A percentile compares a stretch with the other conserved stretches of the same genome.
These are phyloP conservation scores for Coleophoma eucalyptorum DNA, from an alignment of 2,329 filamentous ascomycete genomes.

Conservation along the genomic window DNA sequence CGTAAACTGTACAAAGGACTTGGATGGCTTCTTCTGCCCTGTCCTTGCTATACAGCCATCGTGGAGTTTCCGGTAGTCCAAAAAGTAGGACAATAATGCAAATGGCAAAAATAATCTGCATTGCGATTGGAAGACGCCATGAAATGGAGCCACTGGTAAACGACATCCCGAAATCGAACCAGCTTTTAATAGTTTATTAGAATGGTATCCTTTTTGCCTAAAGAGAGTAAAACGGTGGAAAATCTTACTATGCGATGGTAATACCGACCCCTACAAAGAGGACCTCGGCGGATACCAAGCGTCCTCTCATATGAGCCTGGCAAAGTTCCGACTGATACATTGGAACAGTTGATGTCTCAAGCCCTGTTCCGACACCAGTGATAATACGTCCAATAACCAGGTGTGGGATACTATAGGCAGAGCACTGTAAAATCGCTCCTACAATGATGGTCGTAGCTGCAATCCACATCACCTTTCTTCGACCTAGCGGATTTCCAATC, in stretches of 20 bases:
- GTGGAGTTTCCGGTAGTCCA: not conserved
- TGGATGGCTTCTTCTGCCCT: no score
- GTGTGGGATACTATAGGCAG: not conserved
- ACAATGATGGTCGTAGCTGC: not conserved
- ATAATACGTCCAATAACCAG: constrained; percentile 2
- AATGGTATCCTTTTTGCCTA: no score
- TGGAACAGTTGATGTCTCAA: not conserved
- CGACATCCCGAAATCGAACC: constrained; percentile 52
- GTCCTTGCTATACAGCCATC: no score
- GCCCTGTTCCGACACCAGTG: not conserved
- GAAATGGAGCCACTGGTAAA: constrained; percentile 38
- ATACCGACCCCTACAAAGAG: not conserved
- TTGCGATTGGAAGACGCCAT: constrained; percentile 57
- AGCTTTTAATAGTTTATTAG: no score
- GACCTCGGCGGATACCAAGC: not conserved
- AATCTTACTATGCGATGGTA: no score
- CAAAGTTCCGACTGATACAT: constrained; percentile 1
- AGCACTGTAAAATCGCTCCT: not conserved
- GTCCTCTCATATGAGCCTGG: not conserved
- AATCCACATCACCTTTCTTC: not conserved
- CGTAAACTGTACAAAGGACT: no score
- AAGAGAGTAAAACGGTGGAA: no score
- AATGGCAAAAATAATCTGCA: constrained; percentile 28
- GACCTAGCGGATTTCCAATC: no score
- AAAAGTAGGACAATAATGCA: not conserved